These are phyloP conservation scores for Cornus florida DNA, from an alignment of 148 eudicot species.

Conservation along the genomic window DNA sequence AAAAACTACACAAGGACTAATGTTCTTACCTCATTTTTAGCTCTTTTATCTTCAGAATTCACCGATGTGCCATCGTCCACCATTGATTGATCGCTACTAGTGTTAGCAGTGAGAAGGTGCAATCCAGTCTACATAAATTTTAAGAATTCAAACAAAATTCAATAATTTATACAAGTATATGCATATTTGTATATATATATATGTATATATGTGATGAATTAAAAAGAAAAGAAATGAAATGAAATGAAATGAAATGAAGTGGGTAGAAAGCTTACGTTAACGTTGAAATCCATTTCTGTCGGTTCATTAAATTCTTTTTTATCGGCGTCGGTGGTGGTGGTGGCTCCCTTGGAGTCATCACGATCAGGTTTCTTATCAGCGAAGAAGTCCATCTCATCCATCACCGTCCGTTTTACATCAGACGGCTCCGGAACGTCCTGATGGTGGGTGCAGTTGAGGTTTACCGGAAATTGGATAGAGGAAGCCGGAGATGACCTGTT, in stretches of 20 bases:
- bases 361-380: slow-evolving; percentile 25
- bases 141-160: background rate
- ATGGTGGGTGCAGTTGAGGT: slow-evolving; percentile 27
- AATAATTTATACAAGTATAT: background rate
- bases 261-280: slow-evolving; percentile 29
- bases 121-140: slow-evolving; percentile 37
- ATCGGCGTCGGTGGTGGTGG: background rate
- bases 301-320: background rate
- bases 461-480: slow-evolving; percentile 49
- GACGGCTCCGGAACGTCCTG: slow-evolving; percentile 1
- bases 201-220: background rate
- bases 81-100: slow-evolving; percentile 54
- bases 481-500: slow-evolving; percentile 6
- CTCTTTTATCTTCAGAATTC: slow-evolving; percentile 39
- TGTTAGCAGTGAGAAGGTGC: slow-evolving; percentile 51
- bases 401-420: slow-evolving; percentile 23
- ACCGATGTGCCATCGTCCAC: slow-evolving; percentile 51
- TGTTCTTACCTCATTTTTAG: slow-evolving; percentile 40
- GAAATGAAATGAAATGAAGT: background rate
- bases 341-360: slow-evolving; percentile 4
- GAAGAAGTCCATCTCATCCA: slow-evolving; percentile 64
- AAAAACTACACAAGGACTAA: no score
- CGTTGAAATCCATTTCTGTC: slow-evolving; percentile 20
- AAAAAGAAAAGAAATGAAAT: background rate
- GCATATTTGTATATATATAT: background rate